Base-by-base conservation (phyloP, 2,329 filamentous ascomycete species). In the Rhynchosporium agropyri region DNA sequence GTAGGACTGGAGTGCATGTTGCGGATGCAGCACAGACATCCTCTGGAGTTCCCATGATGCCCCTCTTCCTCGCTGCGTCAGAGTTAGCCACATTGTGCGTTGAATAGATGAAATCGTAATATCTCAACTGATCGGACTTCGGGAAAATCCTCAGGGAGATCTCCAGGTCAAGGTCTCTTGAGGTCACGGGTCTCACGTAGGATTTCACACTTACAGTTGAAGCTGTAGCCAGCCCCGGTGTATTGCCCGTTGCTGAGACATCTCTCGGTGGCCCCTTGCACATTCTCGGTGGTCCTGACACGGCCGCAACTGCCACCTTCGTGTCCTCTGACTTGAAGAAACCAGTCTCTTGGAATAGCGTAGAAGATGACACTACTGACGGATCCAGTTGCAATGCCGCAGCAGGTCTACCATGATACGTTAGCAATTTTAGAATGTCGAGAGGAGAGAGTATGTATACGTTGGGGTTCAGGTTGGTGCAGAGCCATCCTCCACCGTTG, bases 221-320 rank as follows among this genome's bases (percentile, higher is more conserved):
- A 56, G 36, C 53, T 33, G 38, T 56, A 56, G 6, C 53, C 53
- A 29, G 53, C 53, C 1, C 53, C 53, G 53, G 53, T 56, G 38
- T 56, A 56, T 3, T 26, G 36, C 3, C 53, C 53, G 6, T 7
- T 15, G 42, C 29, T 56, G 28, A 56, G 53, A 45, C 53, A 56
- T 38, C 28, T 56, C 15, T 56, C 53, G 36, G 53, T 56, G 28
- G 7, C 53, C 26, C 53, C 38, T 13, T 3, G 15, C 10, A 56
- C 15, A 43, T 38, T 43, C 10, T 56, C 53, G 53, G 15, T 26
- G 38, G 53, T 56, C 38, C n/a, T 56, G 10, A 45, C 20, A 3
- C 26, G 20, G 20, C 20, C 38, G 15, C 53, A 56, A 38, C 43
- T 56, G 28, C 53, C 53, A 56, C 53, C 53, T 38, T 56, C 53